These are phyloP conservation scores for Stephania yunnanensis DNA, from an alignment of 164 flowering plant species.

Conservation along the genomic window DNA sequence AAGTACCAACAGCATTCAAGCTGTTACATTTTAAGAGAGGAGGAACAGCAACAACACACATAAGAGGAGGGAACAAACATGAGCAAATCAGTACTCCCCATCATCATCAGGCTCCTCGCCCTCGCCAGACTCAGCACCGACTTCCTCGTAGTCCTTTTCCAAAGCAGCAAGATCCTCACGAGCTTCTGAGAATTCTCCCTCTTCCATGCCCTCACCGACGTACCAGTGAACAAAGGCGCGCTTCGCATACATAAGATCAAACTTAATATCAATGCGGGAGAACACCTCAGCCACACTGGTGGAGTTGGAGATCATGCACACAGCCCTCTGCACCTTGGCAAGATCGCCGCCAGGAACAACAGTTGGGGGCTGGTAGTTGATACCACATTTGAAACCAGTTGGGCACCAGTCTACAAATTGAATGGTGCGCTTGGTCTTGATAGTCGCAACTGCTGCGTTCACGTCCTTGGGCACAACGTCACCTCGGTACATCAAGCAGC, in stretches of 20 bases:
- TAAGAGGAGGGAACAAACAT: neutral
- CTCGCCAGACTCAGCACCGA: conserved; percentile 44
- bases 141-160: conserved; percentile 47
- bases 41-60: neutral
- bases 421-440: conserved; percentile 69
- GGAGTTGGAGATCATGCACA: conserved; percentile 67
- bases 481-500: conserved; percentile 61
- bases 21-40: neutral
- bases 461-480: conserved; percentile 75
- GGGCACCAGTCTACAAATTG: conserved; percentile 79
- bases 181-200: conserved; percentile 51
- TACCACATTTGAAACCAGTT: conserved; percentile 67
- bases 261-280: conserved; percentile 59
- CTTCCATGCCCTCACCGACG: conserved; percentile 59
- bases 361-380: conserved; percentile 58
- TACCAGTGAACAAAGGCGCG: conserved; percentile 40
- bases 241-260: conserved; percentile 56
- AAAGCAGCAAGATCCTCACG: conserved; percentile 50
- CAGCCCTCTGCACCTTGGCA: conserved; percentile 61
- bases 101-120: conserved; percentile 44
- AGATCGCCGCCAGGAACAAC: conserved; percentile 65
- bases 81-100: conserved; percentile 25
- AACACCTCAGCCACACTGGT: conserved; percentile 68
- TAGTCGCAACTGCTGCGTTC: conserved; percentile 66
- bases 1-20: neutral